Percentiles rank a stretch among this genome's conserved stretches.
These are phyloP conservation scores for Lumnitzera littorea DNA, from an alignment of 345 rosid species.

Conservation along the genomic window DNA sequence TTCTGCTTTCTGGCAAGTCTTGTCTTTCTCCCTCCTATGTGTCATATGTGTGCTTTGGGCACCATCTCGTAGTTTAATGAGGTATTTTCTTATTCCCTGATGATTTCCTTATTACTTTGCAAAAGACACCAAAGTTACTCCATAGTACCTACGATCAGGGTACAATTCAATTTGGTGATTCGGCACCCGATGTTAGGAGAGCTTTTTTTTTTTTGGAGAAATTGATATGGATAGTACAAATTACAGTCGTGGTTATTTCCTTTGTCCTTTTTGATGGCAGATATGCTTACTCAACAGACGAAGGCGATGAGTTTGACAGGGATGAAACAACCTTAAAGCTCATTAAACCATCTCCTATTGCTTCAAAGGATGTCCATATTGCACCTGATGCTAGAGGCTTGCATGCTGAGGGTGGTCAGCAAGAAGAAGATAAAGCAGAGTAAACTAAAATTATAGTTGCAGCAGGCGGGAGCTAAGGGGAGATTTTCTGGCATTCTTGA, in stretches of 20 bases:
- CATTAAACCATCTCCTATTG: slow-evolving; percentile 53
- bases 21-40: slow-evolving; percentile 74
- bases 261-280: slow-evolving; percentile 20
- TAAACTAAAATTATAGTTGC: slow-evolving; percentile 5
- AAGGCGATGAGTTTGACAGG: slow-evolving; percentile 65
- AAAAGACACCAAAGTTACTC: slow-evolving; percentile 29
- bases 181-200: not conserved
- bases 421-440: slow-evolving; percentile 79
- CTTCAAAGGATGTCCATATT: slow-evolving; percentile 45
- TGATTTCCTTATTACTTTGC: slow-evolving; percentile 16
- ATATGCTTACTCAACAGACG: slow-evolving; percentile 70
- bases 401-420: slow-evolving; percentile 26
- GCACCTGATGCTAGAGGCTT: slow-evolving; percentile 40
- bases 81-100: slow-evolving; percentile 30
- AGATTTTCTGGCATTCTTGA: not conserved
- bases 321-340: slow-evolving; percentile 67
- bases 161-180: no score
- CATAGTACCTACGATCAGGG: slow-evolving; percentile 29
- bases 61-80: slow-evolving; percentile 76
- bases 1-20: slow-evolving; percentile 92
- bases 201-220: not conserved
- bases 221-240: not conserved
- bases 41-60: slow-evolving; percentile 93
- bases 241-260: not conserved
- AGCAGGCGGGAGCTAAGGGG: not conserved